A percentile compares a stretch with the other conserved stretches of the same genome.
phyloP scores from a whole-genome alignment of 495 filamentous ascomycete genomes.

The Neurospora sp. region DNA sequence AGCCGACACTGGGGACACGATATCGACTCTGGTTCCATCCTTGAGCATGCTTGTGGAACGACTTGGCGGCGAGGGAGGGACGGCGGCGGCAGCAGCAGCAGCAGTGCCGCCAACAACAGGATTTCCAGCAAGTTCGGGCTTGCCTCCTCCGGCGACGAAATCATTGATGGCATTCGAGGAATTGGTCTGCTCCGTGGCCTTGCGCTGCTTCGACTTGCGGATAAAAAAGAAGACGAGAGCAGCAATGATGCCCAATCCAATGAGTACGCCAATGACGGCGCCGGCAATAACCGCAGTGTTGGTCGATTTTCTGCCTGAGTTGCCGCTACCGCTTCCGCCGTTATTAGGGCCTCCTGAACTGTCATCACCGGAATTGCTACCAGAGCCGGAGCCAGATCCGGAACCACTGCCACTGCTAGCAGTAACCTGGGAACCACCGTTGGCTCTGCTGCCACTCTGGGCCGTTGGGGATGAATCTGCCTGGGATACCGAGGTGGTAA shows the following conservation, averaged over 20 bases:
- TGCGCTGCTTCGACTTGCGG: conserved; percentile 4
- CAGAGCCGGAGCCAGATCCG: conserved; percentile 1
- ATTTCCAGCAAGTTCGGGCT: conserved; percentile 26
- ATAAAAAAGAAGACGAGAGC: conserved; percentile 26
- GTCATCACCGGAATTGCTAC: neutral
- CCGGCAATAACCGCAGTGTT: conserved; percentile 22
- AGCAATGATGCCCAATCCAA: conserved; percentile 22
- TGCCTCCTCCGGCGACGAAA: conserved; percentile 9
- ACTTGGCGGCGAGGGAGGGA: conserved; percentile 15
- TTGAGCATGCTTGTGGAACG: conserved; percentile 21
- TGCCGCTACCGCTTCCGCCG: neutral
- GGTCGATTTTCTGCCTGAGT: neutral
- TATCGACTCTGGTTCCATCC: conserved; percentile 14
- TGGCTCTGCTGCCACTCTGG: conserved; percentile 1
- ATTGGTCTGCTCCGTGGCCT: neutral
- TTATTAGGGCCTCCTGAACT: conserved; percentile 3
- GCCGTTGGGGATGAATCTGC: conserved; percentile 4
- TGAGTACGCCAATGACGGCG: conserved; percentile 25
- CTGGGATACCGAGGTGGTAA: conserved; percentile 26
- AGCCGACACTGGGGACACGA: conserved; percentile 30
- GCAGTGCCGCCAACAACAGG: neutral
- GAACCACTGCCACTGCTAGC: conserved; percentile 5
- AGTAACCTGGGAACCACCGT: conserved; percentile 9
- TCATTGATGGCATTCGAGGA: neutral
- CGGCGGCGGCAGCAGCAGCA: conserved; percentile 2